A percentile compares a stretch with the other conserved stretches of the same genome.
phyloP scores from a whole-genome alignment of 129 eudicot species.

The Pulicaria dysenterica region DNA sequence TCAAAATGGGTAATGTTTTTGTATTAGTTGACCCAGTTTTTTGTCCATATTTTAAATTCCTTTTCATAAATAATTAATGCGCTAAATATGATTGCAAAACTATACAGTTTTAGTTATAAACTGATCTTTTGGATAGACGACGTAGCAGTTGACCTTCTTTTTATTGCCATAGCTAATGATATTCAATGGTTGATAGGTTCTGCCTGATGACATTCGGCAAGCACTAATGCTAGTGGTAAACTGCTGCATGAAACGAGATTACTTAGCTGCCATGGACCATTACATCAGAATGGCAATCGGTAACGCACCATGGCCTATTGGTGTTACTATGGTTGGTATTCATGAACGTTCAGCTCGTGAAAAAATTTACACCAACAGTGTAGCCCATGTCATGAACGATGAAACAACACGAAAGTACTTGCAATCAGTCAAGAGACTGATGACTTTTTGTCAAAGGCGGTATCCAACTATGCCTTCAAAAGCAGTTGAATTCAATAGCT shows the following conservation, averaged over 20 bases:
- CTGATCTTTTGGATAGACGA: too few species aligned
- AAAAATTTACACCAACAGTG: conserved; percentile 97
- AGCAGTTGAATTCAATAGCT: conserved; percentile 81
- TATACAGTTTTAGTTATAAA: too few species aligned
- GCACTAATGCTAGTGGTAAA: conserved; percentile 73
- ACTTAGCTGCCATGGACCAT: conserved; percentile 91
- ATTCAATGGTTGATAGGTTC: conserved; percentile 43
- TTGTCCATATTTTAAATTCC: too few species aligned
- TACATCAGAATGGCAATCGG: conserved; percentile 95
- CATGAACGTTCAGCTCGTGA: conserved; percentile 99
- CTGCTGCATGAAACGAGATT: conserved; percentile 83
- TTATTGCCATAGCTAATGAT: not conserved
- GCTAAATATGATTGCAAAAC: too few species aligned
- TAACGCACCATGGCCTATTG: conserved; percentile 99
- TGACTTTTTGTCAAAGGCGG: conserved; percentile 95
- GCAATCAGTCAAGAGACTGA: conserved; percentile 86
- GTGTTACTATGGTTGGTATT: conserved; percentile 99
- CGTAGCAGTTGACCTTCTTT: not conserved
- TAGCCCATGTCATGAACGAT: conserved; percentile 97
- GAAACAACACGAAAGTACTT: conserved; percentile 94
- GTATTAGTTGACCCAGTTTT: too few species aligned
- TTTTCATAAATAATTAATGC: too few species aligned
- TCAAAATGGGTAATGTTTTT: too few species aligned
- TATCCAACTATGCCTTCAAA: conserved; percentile 94
- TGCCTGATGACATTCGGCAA: conserved; percentile 84